A percentile compares a stretch with the other conserved stretches of the same genome.
phyloP scores from a whole-genome alignment of 495 filamentous ascomycete species.

The Parathielavia appendiculata region DNA sequence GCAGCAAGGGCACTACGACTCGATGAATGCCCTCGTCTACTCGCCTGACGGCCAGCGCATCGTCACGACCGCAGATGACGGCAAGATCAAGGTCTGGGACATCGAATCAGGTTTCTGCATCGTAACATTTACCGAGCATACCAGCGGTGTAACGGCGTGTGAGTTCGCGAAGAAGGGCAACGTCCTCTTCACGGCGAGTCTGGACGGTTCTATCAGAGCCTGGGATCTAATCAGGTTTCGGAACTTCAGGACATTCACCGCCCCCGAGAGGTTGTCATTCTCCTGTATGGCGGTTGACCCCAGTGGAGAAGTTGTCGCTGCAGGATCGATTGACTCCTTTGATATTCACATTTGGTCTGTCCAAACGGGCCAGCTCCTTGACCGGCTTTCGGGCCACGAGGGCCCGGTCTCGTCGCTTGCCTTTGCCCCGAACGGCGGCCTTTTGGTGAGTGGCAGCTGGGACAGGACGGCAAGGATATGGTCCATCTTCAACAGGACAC shows the following conservation, averaged over 20 bases:
- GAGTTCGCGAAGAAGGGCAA: conserved; percentile 91
- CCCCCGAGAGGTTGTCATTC: conserved; percentile 84
- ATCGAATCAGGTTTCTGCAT: conserved; percentile 94
- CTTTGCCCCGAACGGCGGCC: conserved; percentile 79
- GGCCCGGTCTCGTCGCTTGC: conserved; percentile 82
- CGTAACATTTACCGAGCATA: conserved; percentile 96
- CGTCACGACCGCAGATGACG: conserved; percentile 89
- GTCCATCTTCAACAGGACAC: conserved; percentile 88
- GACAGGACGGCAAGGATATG: conserved; percentile 91
- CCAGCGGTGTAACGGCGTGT: conserved; percentile 89
- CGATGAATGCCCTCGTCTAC: conserved; percentile 90
- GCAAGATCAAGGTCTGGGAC: conserved; percentile 98
- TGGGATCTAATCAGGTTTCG: conserved; percentile 96
- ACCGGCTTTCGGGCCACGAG: conserved; percentile 87
- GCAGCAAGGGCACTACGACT: conserved; percentile 94
- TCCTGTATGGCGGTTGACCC: conserved; percentile 94
- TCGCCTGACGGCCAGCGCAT: conserved; percentile 90
- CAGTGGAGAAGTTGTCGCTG: conserved; percentile 90
- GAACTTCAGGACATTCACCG: conserved; percentile 95
- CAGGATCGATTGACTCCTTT: conserved; percentile 90
- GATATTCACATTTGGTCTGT: conserved; percentile 98
- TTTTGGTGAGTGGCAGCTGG: conserved; percentile 87
- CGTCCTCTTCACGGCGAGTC: conserved; percentile 87
- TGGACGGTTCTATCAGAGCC: conserved; percentile 88
- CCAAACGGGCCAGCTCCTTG: conserved; percentile 91